Percentiles rank a stretch among this genome's conserved stretches.
Evolutionary conservation across 2,329 filamentous ascomycete genomes (phyloP).

Genomic region (Triangularia setosa): DNA sequence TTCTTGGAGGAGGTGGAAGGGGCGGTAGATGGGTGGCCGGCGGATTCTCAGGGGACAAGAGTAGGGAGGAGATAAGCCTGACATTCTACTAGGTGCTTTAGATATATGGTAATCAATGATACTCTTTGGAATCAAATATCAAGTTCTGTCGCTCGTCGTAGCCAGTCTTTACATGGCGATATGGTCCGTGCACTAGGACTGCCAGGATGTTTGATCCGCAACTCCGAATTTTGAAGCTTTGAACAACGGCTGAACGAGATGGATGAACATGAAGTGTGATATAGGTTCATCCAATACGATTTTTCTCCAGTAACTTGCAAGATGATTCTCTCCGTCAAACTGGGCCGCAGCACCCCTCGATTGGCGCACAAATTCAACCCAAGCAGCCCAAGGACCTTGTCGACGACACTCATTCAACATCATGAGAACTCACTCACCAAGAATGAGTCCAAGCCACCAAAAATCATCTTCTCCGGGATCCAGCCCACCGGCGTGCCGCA

Average conservation of each 20-base stretch:
- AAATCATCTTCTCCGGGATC: constrained; percentile 86
- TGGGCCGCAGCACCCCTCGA: neutral
- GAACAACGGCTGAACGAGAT: neutral
- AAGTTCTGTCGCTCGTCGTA: neutral
- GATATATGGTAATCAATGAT: neutral
- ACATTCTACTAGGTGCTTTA: neutral
- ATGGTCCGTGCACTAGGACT: neutral
- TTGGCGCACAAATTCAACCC: neutral
- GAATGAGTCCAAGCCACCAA: constrained; percentile 12
- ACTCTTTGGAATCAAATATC: neutral
- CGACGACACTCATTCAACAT: neutral
- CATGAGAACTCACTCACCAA: neutral
- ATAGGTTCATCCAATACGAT: neutral
- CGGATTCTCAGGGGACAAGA: neutral
- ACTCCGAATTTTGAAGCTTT: neutral
- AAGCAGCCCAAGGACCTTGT: neutral
- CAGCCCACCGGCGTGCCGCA: constrained; percentile 94
- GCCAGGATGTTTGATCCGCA: neutral
- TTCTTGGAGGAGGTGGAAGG: constrained; percentile 93
- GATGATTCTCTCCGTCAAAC: neutral
- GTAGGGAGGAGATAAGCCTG: neutral
- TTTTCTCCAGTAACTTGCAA: neutral
- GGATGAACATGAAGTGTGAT: neutral
- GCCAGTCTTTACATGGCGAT: neutral
- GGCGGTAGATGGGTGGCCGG: constrained; percentile 78